These are phyloP conservation scores for Corrigiola litoralis DNA, from an alignment of 179 eudicot genomes.

Conservation along the genomic window DNA sequence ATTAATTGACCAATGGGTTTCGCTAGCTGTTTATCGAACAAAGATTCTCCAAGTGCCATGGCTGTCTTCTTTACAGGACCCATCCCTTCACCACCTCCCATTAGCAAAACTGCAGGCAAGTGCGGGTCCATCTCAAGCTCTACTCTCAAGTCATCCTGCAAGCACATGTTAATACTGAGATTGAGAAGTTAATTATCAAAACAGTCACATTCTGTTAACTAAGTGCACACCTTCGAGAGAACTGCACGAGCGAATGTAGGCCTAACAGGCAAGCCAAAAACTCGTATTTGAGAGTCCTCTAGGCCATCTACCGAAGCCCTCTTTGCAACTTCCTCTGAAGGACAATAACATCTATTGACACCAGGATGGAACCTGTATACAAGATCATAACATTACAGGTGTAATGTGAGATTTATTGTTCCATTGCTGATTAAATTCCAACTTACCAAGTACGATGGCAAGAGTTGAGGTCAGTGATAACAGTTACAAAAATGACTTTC, in stretches of 20 bases:
- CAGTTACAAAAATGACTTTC: conserved; percentile 88
- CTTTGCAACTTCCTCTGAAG: conserved; percentile 87
- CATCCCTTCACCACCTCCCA: conserved; percentile 99
- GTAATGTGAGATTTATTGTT: not conserved
- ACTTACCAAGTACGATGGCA: conserved; percentile 93
- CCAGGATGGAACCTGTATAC: conserved; percentile 76
- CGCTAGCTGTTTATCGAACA: conserved; percentile 42
- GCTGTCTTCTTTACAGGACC: conserved; percentile 94
- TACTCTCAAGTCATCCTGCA: conserved; percentile 70
- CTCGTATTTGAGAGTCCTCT: conserved; percentile 70
- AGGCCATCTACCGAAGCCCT: conserved; percentile 78
- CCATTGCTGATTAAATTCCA: not conserved
- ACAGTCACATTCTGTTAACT: too few relatives aligned
- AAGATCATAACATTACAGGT: conserved; percentile 1
- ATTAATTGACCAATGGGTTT: conserved; percentile 76
- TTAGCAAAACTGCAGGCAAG: conserved; percentile 75
- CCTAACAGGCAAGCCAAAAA: conserved; percentile 90
- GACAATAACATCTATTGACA: conserved; percentile 87
- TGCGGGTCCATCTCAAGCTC: conserved; percentile 76
- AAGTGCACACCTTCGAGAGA: conserved; percentile 50
- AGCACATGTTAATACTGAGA: not conserved
- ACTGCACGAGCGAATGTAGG: conserved; percentile 83
- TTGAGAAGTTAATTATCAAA: not conserved
- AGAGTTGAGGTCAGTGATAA: conserved; percentile 89
- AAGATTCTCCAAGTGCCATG: conserved; percentile 61